Evolutionary conservation across 1,139 yeast species (phyloP).

Genomic region (Pichia sp.): DNA sequence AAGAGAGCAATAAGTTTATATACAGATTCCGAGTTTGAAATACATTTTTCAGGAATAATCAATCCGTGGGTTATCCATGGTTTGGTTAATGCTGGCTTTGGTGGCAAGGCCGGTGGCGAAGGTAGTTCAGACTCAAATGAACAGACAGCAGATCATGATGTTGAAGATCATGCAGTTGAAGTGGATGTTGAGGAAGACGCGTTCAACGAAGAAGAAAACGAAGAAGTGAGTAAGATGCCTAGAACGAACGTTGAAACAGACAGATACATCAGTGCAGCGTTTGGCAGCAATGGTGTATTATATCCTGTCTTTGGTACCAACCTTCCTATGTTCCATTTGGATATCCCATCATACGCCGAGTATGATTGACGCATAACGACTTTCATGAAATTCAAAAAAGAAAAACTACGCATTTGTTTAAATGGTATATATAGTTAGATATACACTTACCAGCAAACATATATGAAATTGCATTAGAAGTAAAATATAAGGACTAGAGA

Average conservation of each 20-base stretch:
- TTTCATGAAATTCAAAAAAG: too few relatives aligned
- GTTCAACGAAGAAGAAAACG: slow-evolving; percentile 22
- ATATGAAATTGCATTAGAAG: too few relatives aligned
- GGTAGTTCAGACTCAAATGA: not conserved
- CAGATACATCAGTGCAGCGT: slow-evolving; percentile 15
- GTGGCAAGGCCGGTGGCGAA: not conserved
- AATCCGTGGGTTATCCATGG: slow-evolving; percentile 86
- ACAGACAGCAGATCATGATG: not conserved
- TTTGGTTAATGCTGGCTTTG: slow-evolving; percentile 74
- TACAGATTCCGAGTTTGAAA: slow-evolving; percentile 80
- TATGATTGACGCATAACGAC: slow-evolving; percentile 20
- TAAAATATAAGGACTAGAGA: too few relatives aligned
- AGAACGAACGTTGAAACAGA: slow-evolving; percentile 24
- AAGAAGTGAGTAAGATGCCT: slow-evolving; percentile 1
- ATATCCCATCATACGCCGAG: slow-evolving; percentile 59
- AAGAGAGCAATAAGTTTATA: slow-evolving; percentile 67
- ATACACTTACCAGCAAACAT: not conserved
- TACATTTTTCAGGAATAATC: slow-evolving; percentile 79
- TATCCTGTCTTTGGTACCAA: slow-evolving; percentile 53
- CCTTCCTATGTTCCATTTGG: slow-evolving; percentile 83
- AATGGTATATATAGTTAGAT: not conserved
- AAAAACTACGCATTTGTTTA: not conserved
- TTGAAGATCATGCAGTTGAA: not conserved
- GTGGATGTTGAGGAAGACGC: slow-evolving; percentile 11
- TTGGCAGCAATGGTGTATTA: slow-evolving; percentile 39